Evolutionary conservation across 805 yeast species (phyloP).

Genomic region (Kodamaea sagamina): DNA sequence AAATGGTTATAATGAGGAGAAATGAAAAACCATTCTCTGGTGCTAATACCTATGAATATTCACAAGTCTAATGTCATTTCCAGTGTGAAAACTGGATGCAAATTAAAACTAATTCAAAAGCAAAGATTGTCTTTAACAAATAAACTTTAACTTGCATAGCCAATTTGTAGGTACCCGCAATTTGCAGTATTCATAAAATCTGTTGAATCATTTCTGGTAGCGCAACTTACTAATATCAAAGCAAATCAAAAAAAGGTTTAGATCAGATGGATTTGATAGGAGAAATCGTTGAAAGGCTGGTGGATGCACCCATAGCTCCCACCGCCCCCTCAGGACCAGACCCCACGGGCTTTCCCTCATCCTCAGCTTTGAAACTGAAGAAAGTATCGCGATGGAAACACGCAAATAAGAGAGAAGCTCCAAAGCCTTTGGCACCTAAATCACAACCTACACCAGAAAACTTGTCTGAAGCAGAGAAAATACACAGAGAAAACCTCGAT

Average conservation of each 20-base stretch:
- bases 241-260: slow-evolving; percentile 1
- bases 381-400: slow-evolving; percentile 55
- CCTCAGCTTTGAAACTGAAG: slow-evolving; percentile 23
- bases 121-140: too few relatives aligned
- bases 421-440: slow-evolving; percentile 19
- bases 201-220: neutral
- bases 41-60: too few relatives aligned
- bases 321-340: slow-evolving; percentile 24
- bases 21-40: too few relatives aligned
- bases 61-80: too few relatives aligned
- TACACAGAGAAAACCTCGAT: slow-evolving; percentile 74
- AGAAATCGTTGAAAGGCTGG: slow-evolving; percentile 69
- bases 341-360: slow-evolving; percentile 6
- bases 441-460: slow-evolving; percentile 17
- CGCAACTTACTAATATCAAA: slow-evolving; percentile 4
- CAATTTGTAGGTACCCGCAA: too few relatives aligned
- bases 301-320: slow-evolving; percentile 31
- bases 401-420: slow-evolving; percentile 32
- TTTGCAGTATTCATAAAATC: too few relatives aligned
- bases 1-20: too few relatives aligned
- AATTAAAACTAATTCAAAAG: too few relatives aligned
- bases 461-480: slow-evolving; percentile 66
- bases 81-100: too few relatives aligned
- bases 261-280: slow-evolving; percentile 63
- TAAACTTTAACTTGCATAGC: too few relatives aligned